A percentile compares a stretch with the other conserved stretches of the same genome.
These are phyloP conservation scores for Brassica incana DNA, from an alignment of 345 rosid species.

Conservation along the genomic window DNA sequence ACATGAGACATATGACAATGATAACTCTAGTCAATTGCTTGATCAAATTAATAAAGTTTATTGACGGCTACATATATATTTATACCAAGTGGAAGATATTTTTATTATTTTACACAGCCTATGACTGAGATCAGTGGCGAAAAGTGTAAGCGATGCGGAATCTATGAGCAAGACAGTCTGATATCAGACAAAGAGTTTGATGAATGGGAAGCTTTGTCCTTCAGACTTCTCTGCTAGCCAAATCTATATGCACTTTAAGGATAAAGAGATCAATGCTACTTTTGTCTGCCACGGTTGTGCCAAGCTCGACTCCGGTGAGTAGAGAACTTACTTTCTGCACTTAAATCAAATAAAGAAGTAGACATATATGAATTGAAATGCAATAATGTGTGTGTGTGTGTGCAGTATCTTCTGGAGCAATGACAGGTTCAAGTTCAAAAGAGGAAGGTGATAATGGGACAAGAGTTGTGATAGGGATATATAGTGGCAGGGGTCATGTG, in stretches of 20 bases:
- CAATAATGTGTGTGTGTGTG: not conserved
- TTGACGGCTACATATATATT: too few relatives aligned
- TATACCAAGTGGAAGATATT: too few relatives aligned
- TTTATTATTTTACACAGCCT: conserved; percentile 58
- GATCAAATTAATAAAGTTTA: not conserved
- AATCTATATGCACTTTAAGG: conserved; percentile 49
- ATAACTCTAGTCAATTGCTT: not conserved
- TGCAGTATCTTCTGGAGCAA: conserved; percentile 24
- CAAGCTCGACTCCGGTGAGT: conserved; percentile 49
- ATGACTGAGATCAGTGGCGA: conserved; percentile 52
- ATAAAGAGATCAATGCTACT: conserved; percentile 64
- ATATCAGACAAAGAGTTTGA: conserved; percentile 68
- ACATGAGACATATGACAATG: not conserved
- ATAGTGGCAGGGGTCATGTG: conserved; percentile 42
- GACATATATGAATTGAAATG: not conserved
- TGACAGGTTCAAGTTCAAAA: not conserved
- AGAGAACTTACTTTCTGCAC: not conserved
- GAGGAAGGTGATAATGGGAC: conserved; percentile 35
- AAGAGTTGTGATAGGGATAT: conserved; percentile 47
- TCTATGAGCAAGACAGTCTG: conserved; percentile 67
- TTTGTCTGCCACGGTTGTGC: conserved; percentile 65
- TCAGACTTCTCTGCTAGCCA: conserved; percentile 67
- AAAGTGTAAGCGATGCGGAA: conserved; percentile 92
- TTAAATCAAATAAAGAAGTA: not conserved
- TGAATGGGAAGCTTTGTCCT: conserved; percentile 88